These are phyloP conservation scores for Cutaneotrichosporon arboriforme DNA, from an alignment of 1,284 basidiomycete genomes.

Conservation along the genomic window DNA sequence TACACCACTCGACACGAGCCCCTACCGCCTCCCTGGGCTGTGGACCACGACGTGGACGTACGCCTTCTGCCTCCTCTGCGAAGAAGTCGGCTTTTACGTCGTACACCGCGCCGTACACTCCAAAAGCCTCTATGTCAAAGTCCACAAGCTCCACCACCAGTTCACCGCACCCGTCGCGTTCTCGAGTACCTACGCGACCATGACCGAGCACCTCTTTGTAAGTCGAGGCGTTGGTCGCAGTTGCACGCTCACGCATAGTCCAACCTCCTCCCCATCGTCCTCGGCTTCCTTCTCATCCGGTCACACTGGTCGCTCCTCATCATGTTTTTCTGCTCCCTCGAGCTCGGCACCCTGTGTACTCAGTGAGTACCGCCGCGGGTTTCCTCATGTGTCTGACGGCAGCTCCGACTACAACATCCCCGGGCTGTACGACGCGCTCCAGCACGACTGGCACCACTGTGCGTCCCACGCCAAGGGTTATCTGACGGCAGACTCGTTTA, in stretches of 20 bases:
- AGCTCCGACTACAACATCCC: constrained; percentile 21
- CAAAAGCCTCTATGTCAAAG: constrained; percentile 8
- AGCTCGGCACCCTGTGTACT: constrained; percentile 16
- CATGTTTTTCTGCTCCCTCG: constrained; percentile 17
- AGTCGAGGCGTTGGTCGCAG: background rate
- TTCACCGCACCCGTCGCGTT: constrained; percentile 20
- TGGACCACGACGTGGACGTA: constrained; percentile 11
- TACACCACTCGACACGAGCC: background rate
- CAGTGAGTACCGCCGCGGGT: background rate
- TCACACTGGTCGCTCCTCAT: constrained; percentile 17
- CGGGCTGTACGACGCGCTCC: constrained; percentile 15
- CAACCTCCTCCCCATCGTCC: constrained; percentile 17
- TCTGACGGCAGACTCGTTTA: constrained; percentile 13
- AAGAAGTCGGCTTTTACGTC: constrained; percentile 18
- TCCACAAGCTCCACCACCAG: constrained; percentile 21
- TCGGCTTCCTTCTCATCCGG: constrained; percentile 7
- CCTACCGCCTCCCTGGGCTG: constrained; percentile 5
- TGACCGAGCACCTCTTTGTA: constrained; percentile 17
- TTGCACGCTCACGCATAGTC: constrained; percentile 10
- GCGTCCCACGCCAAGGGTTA: background rate
- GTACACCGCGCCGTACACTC: constrained; percentile 15
- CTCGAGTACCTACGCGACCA: constrained; percentile 16
- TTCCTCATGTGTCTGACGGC: background rate
- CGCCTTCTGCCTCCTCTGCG: constrained; percentile 14
- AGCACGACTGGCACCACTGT: constrained; percentile 24